Conservation (phyloP, 2,329 filamentous ascomycete species). For the Calonectria honghensis region DNA sequence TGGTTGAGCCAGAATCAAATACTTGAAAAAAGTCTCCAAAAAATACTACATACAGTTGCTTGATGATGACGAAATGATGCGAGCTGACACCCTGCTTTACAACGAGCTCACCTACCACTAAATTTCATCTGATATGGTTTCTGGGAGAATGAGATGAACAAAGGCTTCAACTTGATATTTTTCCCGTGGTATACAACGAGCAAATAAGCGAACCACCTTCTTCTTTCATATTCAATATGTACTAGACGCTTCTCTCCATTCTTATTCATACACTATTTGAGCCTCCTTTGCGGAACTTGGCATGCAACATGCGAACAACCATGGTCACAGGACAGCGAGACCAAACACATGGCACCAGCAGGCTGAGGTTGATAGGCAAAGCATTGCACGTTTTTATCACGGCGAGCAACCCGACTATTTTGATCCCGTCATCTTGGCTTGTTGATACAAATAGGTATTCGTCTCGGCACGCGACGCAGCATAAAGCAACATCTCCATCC, state of each 20-base stretch:
- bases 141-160: not conserved
- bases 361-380: not conserved
- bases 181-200: not conserved
- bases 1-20: not conserved
- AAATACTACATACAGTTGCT: too few species aligned
- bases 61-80: too few species aligned
- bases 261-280: not conserved
- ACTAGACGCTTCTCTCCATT: not conserved
- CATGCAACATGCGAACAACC: not conserved
- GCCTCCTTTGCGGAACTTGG: not conserved
- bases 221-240: not conserved
- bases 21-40: too few species aligned
- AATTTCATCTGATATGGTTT: not conserved
- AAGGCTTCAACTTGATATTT: not conserved
- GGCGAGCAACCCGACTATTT: slow-evolving; percentile 15
- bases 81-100: too few species aligned
- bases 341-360: not conserved
- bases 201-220: not conserved
- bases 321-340: not conserved
- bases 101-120: not conserved
- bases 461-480: slow-evolving; percentile 41
- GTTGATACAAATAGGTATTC: slow-evolving; percentile 45
- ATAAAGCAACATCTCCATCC: slow-evolving; percentile 41
- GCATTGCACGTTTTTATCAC: slow-evolving; percentile 8
- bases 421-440: slow-evolving; percentile 34